These are phyloP conservation scores for Plectosphaerella sp. DNA, from an alignment of 2,329 filamentous ascomycete genomes.

Conservation along the genomic window DNA sequence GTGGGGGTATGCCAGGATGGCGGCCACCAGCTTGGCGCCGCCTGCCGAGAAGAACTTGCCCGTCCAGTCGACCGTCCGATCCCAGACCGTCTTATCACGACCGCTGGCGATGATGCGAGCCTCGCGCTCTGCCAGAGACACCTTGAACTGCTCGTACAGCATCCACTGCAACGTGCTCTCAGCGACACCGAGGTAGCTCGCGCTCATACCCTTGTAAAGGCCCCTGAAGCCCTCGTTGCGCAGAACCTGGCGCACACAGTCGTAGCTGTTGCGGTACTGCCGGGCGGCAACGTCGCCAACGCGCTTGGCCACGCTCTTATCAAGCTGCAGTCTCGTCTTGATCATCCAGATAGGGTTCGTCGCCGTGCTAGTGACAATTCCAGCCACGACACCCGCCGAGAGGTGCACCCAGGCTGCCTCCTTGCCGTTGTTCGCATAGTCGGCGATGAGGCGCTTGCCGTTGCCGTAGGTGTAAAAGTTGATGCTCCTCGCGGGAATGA, in stretches of 20 bases:
- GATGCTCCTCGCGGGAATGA: slow-evolving; percentile 84
- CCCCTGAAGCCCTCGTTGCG: slow-evolving; percentile 75
- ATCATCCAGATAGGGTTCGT: slow-evolving; percentile 97
- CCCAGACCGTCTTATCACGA: slow-evolving; percentile 63
- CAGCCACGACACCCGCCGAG: slow-evolving; percentile 69
- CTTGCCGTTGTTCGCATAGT: slow-evolving; percentile 66
- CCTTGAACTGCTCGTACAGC: slow-evolving; percentile 89
- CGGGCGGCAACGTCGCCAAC: slow-evolving; percentile 50
- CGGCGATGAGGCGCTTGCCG: slow-evolving; percentile 75
- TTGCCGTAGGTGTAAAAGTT: slow-evolving; percentile 95
- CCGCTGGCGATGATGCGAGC: slow-evolving; percentile 52
- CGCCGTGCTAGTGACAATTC: slow-evolving; percentile 80
- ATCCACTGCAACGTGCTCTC: slow-evolving; percentile 93
- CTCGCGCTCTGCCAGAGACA: slow-evolving; percentile 61
- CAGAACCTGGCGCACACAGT: slow-evolving; percentile 80
- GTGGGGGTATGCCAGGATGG: slow-evolving; percentile 84
- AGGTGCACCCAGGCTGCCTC: slow-evolving; percentile 76
- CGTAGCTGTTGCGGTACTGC: slow-evolving; percentile 80
- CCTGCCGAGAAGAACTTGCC: slow-evolving; percentile 78
- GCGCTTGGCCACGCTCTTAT: slow-evolving; percentile 63
- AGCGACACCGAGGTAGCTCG: slow-evolving; percentile 84
- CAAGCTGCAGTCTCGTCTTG: slow-evolving; percentile 88
- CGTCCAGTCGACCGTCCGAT: slow-evolving; percentile 70
- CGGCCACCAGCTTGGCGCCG: slow-evolving; percentile 79
- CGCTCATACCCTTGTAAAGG: slow-evolving; percentile 85